These are phyloP conservation scores for Fraxinus greggii DNA, from an alignment of 305 asterid genomes.

Conservation along the genomic window DNA sequence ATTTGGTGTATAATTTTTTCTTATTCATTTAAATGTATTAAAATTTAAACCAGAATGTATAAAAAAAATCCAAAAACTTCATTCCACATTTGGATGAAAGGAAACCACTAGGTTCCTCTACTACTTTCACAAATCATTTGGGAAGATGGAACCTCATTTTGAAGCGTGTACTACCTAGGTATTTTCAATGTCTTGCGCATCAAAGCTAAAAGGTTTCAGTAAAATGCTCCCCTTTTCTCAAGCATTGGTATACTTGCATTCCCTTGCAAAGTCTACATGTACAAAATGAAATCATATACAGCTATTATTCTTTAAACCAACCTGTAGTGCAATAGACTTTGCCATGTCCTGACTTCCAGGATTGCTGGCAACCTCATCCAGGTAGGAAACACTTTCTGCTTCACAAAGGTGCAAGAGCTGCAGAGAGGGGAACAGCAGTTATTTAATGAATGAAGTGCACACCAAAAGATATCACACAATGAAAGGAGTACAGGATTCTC, in stretches of 20 bases:
- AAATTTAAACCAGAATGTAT: not conserved
- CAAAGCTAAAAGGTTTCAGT: constrained; percentile 7
- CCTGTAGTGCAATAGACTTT: constrained; percentile 78
- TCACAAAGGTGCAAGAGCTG: constrained; percentile 96
- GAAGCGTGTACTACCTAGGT: not conserved
- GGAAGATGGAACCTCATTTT: not conserved
- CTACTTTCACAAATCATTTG: not conserved
- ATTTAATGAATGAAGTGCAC: constrained; percentile 18
- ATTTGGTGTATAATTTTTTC: not conserved
- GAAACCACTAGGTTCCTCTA: not conserved
- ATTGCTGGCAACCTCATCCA: constrained; percentile 92
- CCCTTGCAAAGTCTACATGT: constrained; percentile 14
- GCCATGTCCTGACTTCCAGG: constrained; percentile 67
- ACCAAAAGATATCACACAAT: constrained; percentile 11
- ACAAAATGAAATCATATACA: constrained; percentile 14
- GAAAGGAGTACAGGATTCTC: constrained; percentile 13
- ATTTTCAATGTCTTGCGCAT: constrained; percentile 12
- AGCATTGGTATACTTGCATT: not conserved
- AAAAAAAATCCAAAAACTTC: not conserved
- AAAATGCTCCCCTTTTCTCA: constrained; percentile 16
- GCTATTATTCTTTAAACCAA: constrained; percentile 31
- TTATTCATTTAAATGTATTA: not conserved
- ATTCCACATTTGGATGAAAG: not conserved
- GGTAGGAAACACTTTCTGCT: constrained; percentile 85
- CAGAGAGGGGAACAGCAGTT: constrained; percentile 31